Conservation (phyloP, 306 rosid genomes). For the Oemleria cerasiformis region DNA sequence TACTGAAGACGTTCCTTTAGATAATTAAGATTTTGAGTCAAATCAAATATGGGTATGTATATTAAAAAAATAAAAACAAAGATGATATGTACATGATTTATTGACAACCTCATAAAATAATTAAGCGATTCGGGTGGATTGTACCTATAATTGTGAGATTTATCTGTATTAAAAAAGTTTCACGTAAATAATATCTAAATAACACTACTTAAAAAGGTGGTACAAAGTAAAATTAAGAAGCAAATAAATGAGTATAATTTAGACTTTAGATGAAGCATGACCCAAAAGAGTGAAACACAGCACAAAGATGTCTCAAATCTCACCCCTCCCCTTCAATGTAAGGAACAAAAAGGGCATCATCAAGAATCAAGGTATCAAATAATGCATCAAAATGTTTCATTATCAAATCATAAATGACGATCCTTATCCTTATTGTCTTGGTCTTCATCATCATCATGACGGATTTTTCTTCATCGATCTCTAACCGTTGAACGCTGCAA, state of each 20-base stretch:
- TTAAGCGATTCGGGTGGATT: no score
- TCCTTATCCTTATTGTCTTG: background rate
- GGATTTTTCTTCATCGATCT: background rate
- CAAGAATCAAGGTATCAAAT: background rate
- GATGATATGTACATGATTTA: no score
- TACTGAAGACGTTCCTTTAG: no score
- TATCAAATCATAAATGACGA: background rate
- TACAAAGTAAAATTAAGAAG: no score
- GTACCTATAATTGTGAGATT: no score
- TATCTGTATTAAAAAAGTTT: no score
- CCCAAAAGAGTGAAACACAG: background rate
- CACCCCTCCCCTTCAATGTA: background rate
- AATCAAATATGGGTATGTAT: no score
- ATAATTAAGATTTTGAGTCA: no score
- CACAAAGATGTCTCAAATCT: background rate
- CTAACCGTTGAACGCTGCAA: background rate
- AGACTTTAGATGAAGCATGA: background rate
- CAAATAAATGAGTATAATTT: background rate
- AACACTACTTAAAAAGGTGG: no score
- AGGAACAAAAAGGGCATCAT: background rate
- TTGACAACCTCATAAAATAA: no score
- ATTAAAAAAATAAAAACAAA: no score
- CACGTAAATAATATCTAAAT: no score
- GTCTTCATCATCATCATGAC: conserved; percentile 7
- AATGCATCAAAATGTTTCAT: background rate